phyloP scores from a whole-genome alignment of 169 alveolate species.

The Babesia ovata region DNA sequence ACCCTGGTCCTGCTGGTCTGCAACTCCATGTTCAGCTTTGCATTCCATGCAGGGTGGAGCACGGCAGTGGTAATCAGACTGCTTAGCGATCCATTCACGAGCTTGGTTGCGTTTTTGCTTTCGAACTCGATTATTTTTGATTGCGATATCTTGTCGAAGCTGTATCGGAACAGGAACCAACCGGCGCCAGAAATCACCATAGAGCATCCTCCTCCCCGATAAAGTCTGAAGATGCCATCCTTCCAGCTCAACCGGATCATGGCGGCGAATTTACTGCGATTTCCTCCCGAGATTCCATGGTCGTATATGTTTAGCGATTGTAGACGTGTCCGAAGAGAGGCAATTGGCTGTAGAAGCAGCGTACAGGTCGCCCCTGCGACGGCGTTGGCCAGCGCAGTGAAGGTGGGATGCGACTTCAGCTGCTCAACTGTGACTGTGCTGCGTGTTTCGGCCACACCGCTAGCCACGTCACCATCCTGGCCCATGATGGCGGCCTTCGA shows the following conservation, averaged over 20 bases:
- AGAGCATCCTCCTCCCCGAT: constrained; percentile 57
- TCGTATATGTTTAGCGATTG: constrained; percentile 61
- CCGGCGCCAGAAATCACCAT: constrained; percentile 42
- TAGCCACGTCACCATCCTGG: neutral
- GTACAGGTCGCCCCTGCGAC: constrained; percentile 59
- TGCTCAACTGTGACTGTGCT: constrained; percentile 9
- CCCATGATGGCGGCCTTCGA: neutral
- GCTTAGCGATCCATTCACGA: constrained; percentile 38
- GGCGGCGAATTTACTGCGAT: constrained; percentile 11
- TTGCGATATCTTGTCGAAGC: constrained; percentile 52
- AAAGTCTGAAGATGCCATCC: constrained; percentile 49
- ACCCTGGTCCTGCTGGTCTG: constrained; percentile 46
- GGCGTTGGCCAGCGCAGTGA: constrained; percentile 59
- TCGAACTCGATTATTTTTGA: constrained; percentile 29
- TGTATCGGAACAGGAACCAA: constrained; percentile 53
- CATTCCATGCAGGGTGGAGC: constrained; percentile 70
- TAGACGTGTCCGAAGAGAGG: constrained; percentile 55
- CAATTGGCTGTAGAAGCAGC: constrained; percentile 55
- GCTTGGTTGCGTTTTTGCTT: constrained; percentile 8
- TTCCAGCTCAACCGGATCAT: constrained; percentile 29
- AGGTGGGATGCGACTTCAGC: constrained; percentile 43
- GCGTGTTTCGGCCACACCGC: neutral
- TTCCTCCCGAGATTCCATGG: constrained; percentile 42
- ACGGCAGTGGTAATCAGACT: constrained; percentile 48
- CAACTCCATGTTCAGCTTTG: constrained; percentile 58